Evolutionary conservation across 805 yeast genomes (phyloP), one percentile per base, ranked within the genome.

Genomic region (Metschnikowia cubensis): DNA sequence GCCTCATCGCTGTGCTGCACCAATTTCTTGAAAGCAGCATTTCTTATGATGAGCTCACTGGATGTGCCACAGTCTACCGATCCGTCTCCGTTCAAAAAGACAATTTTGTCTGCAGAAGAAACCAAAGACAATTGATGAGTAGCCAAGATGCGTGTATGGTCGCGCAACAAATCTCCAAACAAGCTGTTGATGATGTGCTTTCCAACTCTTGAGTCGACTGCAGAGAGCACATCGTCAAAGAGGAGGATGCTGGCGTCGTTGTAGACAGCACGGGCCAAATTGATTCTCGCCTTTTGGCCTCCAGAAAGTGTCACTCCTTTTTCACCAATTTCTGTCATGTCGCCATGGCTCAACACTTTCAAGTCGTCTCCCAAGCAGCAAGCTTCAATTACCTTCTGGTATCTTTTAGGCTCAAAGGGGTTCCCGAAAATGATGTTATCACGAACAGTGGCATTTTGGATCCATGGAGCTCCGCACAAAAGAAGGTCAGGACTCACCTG

Each of bases 11-110:
- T 68, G 57, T 67, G 80, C 39, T 78, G 75, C 69, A 84, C 73
- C 57, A 85, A 70, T 13, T 75, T 71, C 18, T 66, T 67, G 59
- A 87, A 84, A 7, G 72, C 75, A 2, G 58, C 45, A 54, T 79
- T 83, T 50, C 68, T 60, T 6, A 38, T 44, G 17, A 52, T 53
- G 49, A 73, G 66, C 47, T 71, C 70, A 4, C 59, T 52, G 20
- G 64, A 55, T 1, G 67, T 58, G n/a, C 76, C 76, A 35, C 65
- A 67, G 49, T 73, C 76, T 43, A 68, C 63, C 2, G 71, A 52
- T 6, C 77, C 77, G 54, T 71, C 73, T 42, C 75, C 76, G 51
- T 69, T 70, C 51, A 73, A 63, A 47, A 63, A 73, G 4, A 69
- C 61, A 38, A 73, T 59, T 51, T 65, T 62, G 60, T 73, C 76